phyloP scores from a whole-genome alignment of 2,329 filamentous ascomycete genomes.

The Alternaria gaisen region DNA sequence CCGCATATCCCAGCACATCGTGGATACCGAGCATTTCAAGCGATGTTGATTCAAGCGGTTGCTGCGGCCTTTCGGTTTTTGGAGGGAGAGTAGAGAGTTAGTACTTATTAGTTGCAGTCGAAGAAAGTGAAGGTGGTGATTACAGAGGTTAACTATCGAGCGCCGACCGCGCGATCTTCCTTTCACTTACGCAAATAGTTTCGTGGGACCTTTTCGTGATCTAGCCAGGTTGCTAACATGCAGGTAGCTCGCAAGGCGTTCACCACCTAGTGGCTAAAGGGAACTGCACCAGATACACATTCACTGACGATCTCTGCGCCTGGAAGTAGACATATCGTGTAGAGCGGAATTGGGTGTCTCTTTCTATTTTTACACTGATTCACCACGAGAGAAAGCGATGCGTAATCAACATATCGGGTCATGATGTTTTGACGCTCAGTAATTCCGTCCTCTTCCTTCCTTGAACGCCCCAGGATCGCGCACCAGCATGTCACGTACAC shows the following conservation, averaged over 20 bases:
- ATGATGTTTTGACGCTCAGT: neutral
- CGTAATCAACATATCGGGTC: neutral
- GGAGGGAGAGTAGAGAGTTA: neutral
- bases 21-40: neutral
- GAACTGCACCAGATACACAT: neutral
- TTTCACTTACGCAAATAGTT: too few species aligned
- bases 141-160: neutral
- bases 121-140: neutral
- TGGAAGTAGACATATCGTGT: neutral
- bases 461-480: constrained; percentile 55
- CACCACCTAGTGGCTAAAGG: neutral
- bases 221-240: too few species aligned
- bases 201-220: too few species aligned
- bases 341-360: neutral
- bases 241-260: too few species aligned
- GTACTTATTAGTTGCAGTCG: neutral
- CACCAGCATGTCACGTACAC: constrained; percentile 19
- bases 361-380: too few species aligned
- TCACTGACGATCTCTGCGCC: neutral
- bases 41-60: neutral
- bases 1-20: neutral
- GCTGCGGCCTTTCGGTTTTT: neutral
- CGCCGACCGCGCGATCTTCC: too few species aligned
- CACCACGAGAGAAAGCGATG: neutral
- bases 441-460: constrained; percentile 15